These are phyloP conservation scores for Cordyceps militaris DNA, from an alignment of 2,329 filamentous ascomycete genomes.

Conservation along the genomic window DNA sequence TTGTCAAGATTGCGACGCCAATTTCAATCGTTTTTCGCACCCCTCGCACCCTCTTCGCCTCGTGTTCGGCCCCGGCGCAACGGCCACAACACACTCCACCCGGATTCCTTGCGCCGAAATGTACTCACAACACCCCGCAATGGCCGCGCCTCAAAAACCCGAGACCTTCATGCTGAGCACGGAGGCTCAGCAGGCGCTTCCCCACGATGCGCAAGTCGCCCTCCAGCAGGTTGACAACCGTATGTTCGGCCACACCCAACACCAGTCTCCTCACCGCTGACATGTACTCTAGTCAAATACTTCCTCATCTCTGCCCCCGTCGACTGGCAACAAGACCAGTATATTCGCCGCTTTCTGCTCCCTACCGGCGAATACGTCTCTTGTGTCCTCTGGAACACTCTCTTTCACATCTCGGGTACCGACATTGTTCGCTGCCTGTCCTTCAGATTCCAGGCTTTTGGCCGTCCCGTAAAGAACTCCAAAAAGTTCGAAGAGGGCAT, in stretches of 20 bases:
- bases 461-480: constrained; percentile 96
- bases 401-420: constrained; percentile 98
- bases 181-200: constrained; percentile 92
- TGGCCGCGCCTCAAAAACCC: constrained; percentile 90
- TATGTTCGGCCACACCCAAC: constrained; percentile 41
- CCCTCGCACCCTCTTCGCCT: neutral
- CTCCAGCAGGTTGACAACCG: constrained; percentile 97
- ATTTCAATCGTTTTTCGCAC: neutral
- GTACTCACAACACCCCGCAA: constrained; percentile 78
- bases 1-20: neutral
- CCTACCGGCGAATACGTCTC: constrained; percentile 98
- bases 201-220: constrained; percentile 93
- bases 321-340: constrained; percentile 94
- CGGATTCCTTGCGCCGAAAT: constrained; percentile 37
- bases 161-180: constrained; percentile 98
- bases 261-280: neutral
- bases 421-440: constrained; percentile 98
- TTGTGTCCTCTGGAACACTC: constrained; percentile 95
- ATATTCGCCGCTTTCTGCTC: constrained; percentile 89
- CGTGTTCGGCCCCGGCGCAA: constrained; percentile 7
- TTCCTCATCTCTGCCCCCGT: constrained; percentile 98
- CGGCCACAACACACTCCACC: neutral
- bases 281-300: constrained; percentile 71
- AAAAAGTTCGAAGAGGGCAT: constrained; percentile 99
- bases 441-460: constrained; percentile 97